Evolutionary conservation across 805 yeast species (phyloP).

Genomic region (Sugiyamaella lignohabitans): DNA sequence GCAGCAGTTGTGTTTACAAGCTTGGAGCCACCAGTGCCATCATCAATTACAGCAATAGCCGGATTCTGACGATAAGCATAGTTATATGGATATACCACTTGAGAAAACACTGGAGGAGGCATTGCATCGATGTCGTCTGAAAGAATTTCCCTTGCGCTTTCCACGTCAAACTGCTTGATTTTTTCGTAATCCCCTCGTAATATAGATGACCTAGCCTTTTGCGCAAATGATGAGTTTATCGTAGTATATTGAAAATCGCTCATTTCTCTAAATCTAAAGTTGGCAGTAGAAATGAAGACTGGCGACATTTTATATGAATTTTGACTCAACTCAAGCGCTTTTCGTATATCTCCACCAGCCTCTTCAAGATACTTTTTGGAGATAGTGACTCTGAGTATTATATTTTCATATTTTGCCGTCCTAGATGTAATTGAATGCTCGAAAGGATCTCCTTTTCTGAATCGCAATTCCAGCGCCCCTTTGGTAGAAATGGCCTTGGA

Average conservation of each 20-base stretch:
- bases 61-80: constrained; percentile 76
- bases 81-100: constrained; percentile 66
- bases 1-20: constrained; percentile 30
- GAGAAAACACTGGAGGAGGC: constrained; percentile 82
- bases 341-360: constrained; percentile 39
- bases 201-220: constrained; percentile 37
- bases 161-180: constrained; percentile 36
- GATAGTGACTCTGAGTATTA: constrained; percentile 31
- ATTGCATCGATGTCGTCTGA: constrained; percentile 53
- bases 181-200: constrained; percentile 37
- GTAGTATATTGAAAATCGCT: constrained; percentile 79
- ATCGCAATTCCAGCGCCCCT: constrained; percentile 31
- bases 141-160: constrained; percentile 16
- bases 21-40: constrained; percentile 39
- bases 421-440: constrained; percentile 45
- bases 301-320: constrained; percentile 47
- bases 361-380: constrained; percentile 25
- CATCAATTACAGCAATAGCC: constrained; percentile 44
- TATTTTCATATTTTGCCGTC: constrained; percentile 22
- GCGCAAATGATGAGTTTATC: constrained; percentile 46
- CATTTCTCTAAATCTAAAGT: constrained; percentile 73
- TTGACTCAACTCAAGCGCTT: constrained; percentile 62
- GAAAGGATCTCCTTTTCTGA: constrained; percentile 33
- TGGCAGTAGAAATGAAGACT: constrained; percentile 58
- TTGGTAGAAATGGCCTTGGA: constrained; percentile 28